Evolutionary conservation across 2,329 filamentous ascomycete species (phyloP).

Genomic region (Penicillium sp.): DNA sequence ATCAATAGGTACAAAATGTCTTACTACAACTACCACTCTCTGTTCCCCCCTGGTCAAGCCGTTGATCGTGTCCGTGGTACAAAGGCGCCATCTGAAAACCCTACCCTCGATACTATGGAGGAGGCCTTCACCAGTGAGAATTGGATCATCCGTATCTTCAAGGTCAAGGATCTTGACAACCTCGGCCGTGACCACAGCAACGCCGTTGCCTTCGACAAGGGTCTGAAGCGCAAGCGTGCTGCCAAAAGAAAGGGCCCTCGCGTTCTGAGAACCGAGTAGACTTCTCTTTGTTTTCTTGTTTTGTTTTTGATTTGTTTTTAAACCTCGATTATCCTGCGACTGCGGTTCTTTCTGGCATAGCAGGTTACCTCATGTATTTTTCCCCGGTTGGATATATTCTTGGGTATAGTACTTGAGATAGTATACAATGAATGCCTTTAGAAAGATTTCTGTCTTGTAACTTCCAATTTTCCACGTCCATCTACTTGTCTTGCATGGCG

Average conservation of each 20-base stretch:
- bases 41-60: conserved; percentile 91
- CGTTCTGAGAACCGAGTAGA: conserved; percentile 47
- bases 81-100: conserved; percentile 78
- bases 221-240: conserved; percentile 54
- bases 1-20: conserved; percentile 95
- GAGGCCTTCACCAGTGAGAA: conserved; percentile 99
- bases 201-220: conserved; percentile 55
- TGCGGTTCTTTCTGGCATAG: conserved; percentile 7
- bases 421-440: conserved; percentile 11
- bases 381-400: conserved; percentile 10
- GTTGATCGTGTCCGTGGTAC: conserved; percentile 83
- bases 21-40: conserved; percentile 92
- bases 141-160: conserved; percentile 99
- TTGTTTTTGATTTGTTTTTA: conserved; percentile 11
- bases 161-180: conserved; percentile 98
- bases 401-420: conserved; percentile 4
- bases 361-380: conserved; percentile 10
- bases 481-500: no score
- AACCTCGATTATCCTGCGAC: conserved; percentile 9
- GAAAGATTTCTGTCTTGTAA: not conserved
- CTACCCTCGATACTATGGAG: conserved; percentile 83
- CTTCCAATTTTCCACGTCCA: not conserved
- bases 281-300: conserved; percentile 7
- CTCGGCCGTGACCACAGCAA: conserved; percentile 82
- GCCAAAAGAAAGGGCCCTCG: conserved; percentile 45